phyloP scores from a whole-genome alignment of 2,329 filamentous ascomycete species.

The Cladosporium sp. region DNA sequence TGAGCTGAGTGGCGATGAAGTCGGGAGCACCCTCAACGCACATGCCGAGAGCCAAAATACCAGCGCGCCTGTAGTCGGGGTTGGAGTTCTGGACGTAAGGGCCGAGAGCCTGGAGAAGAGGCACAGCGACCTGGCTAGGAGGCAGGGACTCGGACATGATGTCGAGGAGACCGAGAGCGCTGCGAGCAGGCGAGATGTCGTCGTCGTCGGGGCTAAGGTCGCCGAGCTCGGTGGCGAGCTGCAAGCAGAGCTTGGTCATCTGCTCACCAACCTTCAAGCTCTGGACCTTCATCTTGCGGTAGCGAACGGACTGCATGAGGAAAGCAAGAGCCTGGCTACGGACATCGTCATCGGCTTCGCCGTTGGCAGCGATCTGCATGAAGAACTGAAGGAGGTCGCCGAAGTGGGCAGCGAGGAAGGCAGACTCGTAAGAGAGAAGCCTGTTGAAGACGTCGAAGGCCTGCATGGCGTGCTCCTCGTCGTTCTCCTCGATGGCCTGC shows the following conservation, averaged over 20 bases:
- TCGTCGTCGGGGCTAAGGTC: slow-evolving; percentile 73
- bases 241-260: slow-evolving; percentile 82
- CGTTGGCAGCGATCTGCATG: slow-evolving; percentile 80
- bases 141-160: slow-evolving; percentile 85
- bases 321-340: slow-evolving; percentile 89
- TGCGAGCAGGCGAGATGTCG: slow-evolving; percentile 80
- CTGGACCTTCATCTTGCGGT: slow-evolving; percentile 94
- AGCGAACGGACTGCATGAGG: slow-evolving; percentile 88
- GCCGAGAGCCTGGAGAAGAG: slow-evolving; percentile 82
- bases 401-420: slow-evolving; percentile 81
- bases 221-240: slow-evolving; percentile 87
- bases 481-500: slow-evolving; percentile 68
- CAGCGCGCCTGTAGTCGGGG: slow-evolving; percentile 81
- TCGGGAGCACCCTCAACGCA: slow-evolving; percentile 96
- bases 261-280: slow-evolving; percentile 82
- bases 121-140: slow-evolving; percentile 90
- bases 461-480: slow-evolving; percentile 87
- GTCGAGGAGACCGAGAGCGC: slow-evolving; percentile 84
- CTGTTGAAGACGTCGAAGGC: slow-evolving; percentile 97
- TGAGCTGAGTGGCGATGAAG: slow-evolving; percentile 91
- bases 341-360: slow-evolving; percentile 77
- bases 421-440: slow-evolving; percentile 84
- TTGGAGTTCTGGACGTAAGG: slow-evolving; percentile 75
- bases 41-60: slow-evolving; percentile 88
- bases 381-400: slow-evolving; percentile 91